Base-by-base conservation (phyloP, 108 stramenopile genomes). In the Fragilariopsis cylindrus region DNA sequence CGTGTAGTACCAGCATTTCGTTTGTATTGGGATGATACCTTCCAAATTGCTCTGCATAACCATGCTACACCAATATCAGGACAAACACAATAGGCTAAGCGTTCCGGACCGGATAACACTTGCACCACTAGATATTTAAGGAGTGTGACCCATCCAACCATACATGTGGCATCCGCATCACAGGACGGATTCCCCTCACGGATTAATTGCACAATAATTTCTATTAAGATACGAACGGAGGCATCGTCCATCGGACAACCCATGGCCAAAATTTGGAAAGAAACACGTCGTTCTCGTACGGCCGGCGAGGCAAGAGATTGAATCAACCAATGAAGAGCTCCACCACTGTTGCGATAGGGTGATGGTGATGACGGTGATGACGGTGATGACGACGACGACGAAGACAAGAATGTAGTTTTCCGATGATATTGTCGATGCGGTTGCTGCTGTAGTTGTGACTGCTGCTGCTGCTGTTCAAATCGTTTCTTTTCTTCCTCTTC, bases 251-350 rank as follows among this genome's bases (percentile, higher is more conserved):
- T 13, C 0, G 78, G 78, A 79, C 78, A 79, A 18, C 78, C 78
- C 16, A 44, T 15, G 40, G 56, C 68, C 7, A 81, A 41, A 69
- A 81, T 73, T 48, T 71, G 21, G 30, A 53, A 72, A 16, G 81
- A 71, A 1, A 66, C 65, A 49, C 71, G 63, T 57, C 81, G 81
- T 63, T 75, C 81, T 47, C 39, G 56, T 3, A 62, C 13, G 5
- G 72, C 71, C 7, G 81, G 65, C 11, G 81, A 81, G 9, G 69
- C 52, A 43, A 82, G 56, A 4, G 65, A 57, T 42, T 44, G 57
- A 50, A 82, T 48, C 52, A 82, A 60, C 81, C 81, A 82, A 63
- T 82, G 81, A 30, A 66, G 11, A 45, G 41, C 13, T 46, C 13
- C 19, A 45, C 11, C 15, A 45, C 0, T 47, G 44, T 15, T 46